Evolutionary conservation across 23 red algal genomes (phyloP).

Genomic region (Cyanidioschyzon merolae): DNA sequence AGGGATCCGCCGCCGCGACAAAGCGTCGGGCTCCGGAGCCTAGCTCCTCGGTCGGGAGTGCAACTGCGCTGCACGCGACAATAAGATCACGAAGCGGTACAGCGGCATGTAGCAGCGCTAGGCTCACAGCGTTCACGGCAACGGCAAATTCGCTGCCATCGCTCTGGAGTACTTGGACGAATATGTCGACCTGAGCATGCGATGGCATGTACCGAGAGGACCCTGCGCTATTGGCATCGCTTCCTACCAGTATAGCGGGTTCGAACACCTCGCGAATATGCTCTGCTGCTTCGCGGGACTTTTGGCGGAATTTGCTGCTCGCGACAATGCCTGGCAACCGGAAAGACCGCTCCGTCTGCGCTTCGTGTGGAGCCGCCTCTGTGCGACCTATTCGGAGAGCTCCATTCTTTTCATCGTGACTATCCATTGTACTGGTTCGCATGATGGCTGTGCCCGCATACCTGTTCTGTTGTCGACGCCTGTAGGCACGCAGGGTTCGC

Average conservation of each 20-base stretch:
- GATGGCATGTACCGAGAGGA: constrained; percentile 5
- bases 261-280: constrained; percentile 34
- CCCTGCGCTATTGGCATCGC: constrained; percentile 23
- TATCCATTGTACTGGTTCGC: no score
- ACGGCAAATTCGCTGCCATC: constrained; percentile 63
- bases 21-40: background rate
- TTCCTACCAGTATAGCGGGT: constrained; percentile 36
- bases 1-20: background rate
- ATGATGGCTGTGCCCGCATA: no score
- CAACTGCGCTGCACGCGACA: constrained; percentile 31
- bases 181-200: constrained; percentile 49
- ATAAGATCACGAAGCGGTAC: constrained; percentile 79
- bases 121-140: constrained; percentile 74
- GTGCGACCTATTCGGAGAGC: no score
- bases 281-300: background rate
- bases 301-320: background rate
- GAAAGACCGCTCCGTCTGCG: background rate
- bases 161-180: constrained; percentile 77
- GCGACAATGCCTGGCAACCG: no score
- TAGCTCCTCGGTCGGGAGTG: background rate
- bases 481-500: background rate
- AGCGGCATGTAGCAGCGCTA: constrained; percentile 66
- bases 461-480: background rate
- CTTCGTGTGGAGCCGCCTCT: background rate
- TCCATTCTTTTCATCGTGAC: no score